phyloP scores from a whole-genome alignment of 495 filamentous ascomycete genomes.

The Podospora australis region DNA sequence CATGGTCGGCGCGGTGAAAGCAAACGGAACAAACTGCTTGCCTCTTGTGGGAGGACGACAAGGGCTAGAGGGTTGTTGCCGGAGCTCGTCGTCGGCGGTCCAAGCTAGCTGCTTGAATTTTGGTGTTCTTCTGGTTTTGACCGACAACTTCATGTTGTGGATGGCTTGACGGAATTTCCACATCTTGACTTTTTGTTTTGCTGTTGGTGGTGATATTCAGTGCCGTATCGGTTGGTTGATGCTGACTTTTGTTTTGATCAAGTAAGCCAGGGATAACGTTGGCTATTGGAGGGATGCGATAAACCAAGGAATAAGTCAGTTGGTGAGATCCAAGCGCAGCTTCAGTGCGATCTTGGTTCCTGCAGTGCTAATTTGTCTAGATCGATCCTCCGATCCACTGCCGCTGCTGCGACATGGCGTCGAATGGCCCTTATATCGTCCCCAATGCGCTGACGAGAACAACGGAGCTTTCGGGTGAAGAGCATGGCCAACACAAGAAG shows the following conservation, averaged over 20 bases:
- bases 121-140: not conserved
- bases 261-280: not conserved
- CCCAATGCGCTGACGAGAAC: not conserved
- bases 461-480: not conserved
- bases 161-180: constrained; percentile 7
- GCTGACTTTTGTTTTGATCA: not conserved
- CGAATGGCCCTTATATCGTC: not conserved
- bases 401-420: not conserved
- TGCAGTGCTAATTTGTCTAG: not conserved
- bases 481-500: not conserved
- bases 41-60: constrained; percentile 10
- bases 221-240: no score
- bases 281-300: not conserved
- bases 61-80: not conserved
- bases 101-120: constrained; percentile 3
- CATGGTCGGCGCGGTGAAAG: not conserved
- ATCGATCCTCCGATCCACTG: not conserved
- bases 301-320: not conserved
- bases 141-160: not conserved
- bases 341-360: not conserved
- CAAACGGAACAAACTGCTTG: constrained; percentile 3
- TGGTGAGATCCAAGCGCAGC: no score
- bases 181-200: no score
- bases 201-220: no score
- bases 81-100: constrained; percentile 4